Percentiles rank a stretch among this genome's conserved stretches.
Evolutionary conservation across 2,329 filamentous ascomycete species (phyloP).

Genomic region (Aspergillus niger): DNA sequence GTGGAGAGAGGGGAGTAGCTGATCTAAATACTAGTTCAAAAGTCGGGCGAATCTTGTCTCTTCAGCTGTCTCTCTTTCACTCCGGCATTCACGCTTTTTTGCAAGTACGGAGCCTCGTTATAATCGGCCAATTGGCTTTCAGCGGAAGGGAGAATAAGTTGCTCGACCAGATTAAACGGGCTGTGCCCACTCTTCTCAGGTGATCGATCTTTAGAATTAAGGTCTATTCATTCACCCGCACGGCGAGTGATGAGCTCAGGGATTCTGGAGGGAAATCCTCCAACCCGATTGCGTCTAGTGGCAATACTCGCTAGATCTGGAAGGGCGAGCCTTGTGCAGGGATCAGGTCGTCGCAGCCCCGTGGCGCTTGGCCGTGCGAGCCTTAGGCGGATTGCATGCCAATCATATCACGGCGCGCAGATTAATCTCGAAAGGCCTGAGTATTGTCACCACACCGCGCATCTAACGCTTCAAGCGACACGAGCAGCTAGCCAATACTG

Average conservation of each 20-base stretch:
- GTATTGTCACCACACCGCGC: constrained; percentile 7
- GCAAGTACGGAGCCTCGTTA: constrained; percentile 16
- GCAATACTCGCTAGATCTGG: constrained; percentile 19
- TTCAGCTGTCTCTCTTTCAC: constrained; percentile 1
- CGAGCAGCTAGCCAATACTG: constrained; percentile 11
- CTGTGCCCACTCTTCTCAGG: constrained; percentile 15
- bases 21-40: constrained; percentile 10
- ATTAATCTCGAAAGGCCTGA: constrained; percentile 2
- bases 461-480: constrained; percentile 10
- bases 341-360: constrained; percentile 24
- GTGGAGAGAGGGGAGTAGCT: constrained; percentile 9
- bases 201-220: constrained; percentile 14
- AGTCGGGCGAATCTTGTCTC: constrained; percentile 12
- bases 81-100: constrained; percentile 1
- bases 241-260: constrained; percentile 9
- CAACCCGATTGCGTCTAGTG: constrained; percentile 28
- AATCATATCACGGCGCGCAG: constrained; percentile 20
- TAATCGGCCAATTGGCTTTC: constrained; percentile 17
- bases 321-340: constrained; percentile 22
- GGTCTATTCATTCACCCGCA: constrained; percentile 12
- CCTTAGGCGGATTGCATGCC: constrained; percentile 22
- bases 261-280: constrained; percentile 12
- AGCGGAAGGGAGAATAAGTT: constrained; percentile 11
- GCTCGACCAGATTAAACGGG: constrained; percentile 8
- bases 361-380: constrained; percentile 22